Evolutionary conservation across 306 rosid species (phyloP), one percentile per base, ranked within the genome.

Genomic region (Vigna trinervia): DNA sequence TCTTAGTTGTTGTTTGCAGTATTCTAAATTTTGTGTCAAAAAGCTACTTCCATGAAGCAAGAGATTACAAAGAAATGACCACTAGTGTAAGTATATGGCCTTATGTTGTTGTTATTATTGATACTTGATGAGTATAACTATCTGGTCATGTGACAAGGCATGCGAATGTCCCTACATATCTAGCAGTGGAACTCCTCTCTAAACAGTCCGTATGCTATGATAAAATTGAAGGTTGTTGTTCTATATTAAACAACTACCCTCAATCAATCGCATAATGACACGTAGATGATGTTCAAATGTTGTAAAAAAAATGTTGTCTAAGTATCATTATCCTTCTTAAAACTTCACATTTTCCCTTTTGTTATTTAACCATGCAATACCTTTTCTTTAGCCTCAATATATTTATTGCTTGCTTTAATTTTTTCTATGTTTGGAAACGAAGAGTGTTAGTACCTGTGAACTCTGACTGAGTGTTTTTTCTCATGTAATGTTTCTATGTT

Each of bases 1-100:
- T 87, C 96, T 88, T 84, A 92, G 81, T 95, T 86, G 84, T 78
- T 71, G 41, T 87, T 85, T 92, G 88, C 89, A 90, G 94, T 86
- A 86, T 92, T 92, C 92, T 92, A 95, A 97, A 90, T 95, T 88
- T 91, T 95, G 84, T 96, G 97, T 50, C 99, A 95, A 83, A 95
- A 95, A 85, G 99, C 99, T 85, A 91, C 92, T 80, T 88, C 96
- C 81, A 95, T 95, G 99, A 92, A 95, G 86, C 97, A 95, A 81
- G 99, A 95, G 22, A 20, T 83, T 95, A 95, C 82, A 88, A 92
- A 39, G 99, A 95, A 64, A 89, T 95, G 97, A 84, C 93, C 70
- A 87, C 90, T 43, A 90, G 89, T 26, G 99, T 95, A 86, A 89
- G 97, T 80, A 78, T 84, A 84, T 50, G 38, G 66, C 81, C 73